Percentiles rank a stretch among this genome's conserved stretches.
phyloP scores from a whole-genome alignment of 1,139 yeast species.

The Suhomyces anneliseae region DNA sequence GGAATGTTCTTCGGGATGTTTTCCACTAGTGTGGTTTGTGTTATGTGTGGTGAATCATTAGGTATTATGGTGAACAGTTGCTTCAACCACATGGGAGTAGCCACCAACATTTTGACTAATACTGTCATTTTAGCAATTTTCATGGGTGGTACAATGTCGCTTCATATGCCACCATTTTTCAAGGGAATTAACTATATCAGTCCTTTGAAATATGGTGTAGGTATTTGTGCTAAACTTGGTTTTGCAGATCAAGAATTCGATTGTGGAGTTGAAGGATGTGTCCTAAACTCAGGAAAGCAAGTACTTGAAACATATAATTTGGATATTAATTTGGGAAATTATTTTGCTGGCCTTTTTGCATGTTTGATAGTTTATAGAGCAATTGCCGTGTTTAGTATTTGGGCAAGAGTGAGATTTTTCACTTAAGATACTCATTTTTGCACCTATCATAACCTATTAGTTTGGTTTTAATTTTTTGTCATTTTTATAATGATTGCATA shows the following conservation, averaged over 20 bases:
- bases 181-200: conserved; percentile 24
- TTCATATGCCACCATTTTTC: conserved; percentile 27
- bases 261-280: conserved; percentile 32
- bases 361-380: conserved; percentile 21
- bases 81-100: conserved; percentile 25
- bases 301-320: conserved; percentile 38
- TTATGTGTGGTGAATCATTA: conserved; percentile 26
- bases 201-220: conserved; percentile 27
- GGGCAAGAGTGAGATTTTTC: conserved; percentile 19
- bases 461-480: too few relatives aligned
- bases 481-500: too few relatives aligned
- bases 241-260: conserved; percentile 33
- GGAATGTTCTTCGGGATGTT: conserved; percentile 24
- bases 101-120: conserved; percentile 23
- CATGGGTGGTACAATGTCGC: conserved; percentile 32
- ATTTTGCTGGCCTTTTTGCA: conserved; percentile 22
- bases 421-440: background rate
- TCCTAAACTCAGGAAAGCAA: conserved; percentile 33
- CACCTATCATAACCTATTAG: too few relatives aligned
- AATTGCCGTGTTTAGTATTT: conserved; percentile 18
- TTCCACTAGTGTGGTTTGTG: conserved; percentile 16
- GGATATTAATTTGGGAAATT: conserved; percentile 28
- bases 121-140: conserved; percentile 23
- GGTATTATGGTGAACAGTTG: conserved; percentile 24
- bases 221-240: conserved; percentile 37